A percentile compares a stretch with the other conserved stretches of the same genome.
These are phyloP conservation scores for Stephanodiscus minutulus DNA, from an alignment of 108 stramenopile genomes.

Conservation along the genomic window DNA sequence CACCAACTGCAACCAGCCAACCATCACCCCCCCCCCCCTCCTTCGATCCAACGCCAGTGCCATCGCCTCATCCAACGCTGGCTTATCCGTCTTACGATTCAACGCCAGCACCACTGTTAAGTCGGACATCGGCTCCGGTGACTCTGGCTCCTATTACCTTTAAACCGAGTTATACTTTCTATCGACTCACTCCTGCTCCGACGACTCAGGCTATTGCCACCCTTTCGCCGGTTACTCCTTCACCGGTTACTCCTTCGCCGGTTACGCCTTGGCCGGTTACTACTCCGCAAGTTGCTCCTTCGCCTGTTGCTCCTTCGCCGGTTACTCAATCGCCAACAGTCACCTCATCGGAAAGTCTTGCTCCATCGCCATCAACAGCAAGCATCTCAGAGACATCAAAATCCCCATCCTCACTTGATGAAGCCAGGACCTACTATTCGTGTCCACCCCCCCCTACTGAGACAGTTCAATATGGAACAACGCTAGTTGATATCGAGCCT, in stretches of 20 bases:
- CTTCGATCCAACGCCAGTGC: background rate
- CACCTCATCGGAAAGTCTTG: background rate
- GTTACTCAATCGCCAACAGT: background rate
- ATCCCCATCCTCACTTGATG: background rate
- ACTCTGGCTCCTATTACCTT: too few species aligned
- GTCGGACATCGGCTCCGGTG: too few species aligned
- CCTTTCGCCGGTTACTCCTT: background rate
- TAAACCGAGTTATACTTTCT: background rate
- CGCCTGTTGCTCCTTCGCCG: too few species aligned
- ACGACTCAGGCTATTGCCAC: background rate
- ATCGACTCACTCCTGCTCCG: background rate
- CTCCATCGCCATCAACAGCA: background rate
- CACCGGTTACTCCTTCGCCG: too few species aligned
- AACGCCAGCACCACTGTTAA: background rate
- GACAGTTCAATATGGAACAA: conserved; percentile 15
- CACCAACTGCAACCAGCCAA: too few species aligned
- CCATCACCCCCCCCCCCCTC: too few species aligned
- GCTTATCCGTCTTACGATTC: background rate
- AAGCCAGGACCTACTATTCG: conserved; percentile 19
- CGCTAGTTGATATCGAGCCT: conserved; percentile 6
- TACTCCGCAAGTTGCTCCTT: too few species aligned
- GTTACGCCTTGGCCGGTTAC: background rate
- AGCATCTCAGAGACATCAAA: background rate
- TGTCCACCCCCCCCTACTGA: conserved; percentile 19
- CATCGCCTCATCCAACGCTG: background rate